Percentiles rank a stretch among this genome's conserved stretches.
phyloP scores from a whole-genome alignment of 148 eudicot genomes.

The Vaccinium macrocarpon region DNA sequence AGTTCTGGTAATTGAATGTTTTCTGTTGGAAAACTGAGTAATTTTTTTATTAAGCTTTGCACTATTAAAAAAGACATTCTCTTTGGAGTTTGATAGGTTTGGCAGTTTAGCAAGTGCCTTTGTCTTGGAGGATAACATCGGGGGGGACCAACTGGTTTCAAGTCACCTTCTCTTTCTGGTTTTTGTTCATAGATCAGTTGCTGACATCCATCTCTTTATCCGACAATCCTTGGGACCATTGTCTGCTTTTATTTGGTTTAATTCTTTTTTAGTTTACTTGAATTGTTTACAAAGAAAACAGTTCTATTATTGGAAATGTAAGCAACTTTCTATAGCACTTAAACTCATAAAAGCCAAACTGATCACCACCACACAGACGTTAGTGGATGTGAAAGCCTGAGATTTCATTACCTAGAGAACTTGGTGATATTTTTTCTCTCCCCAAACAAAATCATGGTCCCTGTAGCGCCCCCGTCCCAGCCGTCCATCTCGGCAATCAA shows the following conservation, averaged over 20 bases:
- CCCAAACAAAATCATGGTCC: too few relatives aligned
- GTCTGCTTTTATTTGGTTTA: slow-evolving; percentile 22
- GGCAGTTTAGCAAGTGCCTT: slow-evolving; percentile 14
- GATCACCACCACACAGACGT: slow-evolving; percentile 30
- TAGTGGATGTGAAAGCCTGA: slow-evolving; percentile 38
- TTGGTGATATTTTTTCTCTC: slow-evolving; percentile 24
- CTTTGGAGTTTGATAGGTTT: slow-evolving; percentile 10
- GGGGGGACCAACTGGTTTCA: slow-evolving; percentile 35
- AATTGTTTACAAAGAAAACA: slow-evolving; percentile 18
- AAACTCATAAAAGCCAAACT: slow-evolving; percentile 15
- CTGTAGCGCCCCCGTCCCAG: too few relatives aligned
- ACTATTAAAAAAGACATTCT: slow-evolving; percentile 3
- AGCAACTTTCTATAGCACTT: slow-evolving; percentile 12
- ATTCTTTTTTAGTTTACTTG: background rate
- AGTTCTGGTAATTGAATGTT: background rate
- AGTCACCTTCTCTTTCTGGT: slow-evolving; percentile 28
- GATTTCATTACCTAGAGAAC: slow-evolving; percentile 32
- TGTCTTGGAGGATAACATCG: slow-evolving; percentile 22
- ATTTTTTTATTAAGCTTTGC: background rate
- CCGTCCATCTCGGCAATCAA: too few relatives aligned
- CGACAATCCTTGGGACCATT: slow-evolving; percentile 34
- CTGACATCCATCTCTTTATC: slow-evolving; percentile 27
- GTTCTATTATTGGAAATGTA: slow-evolving; percentile 6
- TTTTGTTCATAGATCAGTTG: slow-evolving; percentile 23
- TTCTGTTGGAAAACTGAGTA: background rate